These are phyloP conservation scores for Boletus bicolor DNA, from an alignment of 768 basidiomycete genomes.

Conservation along the genomic window DNA sequence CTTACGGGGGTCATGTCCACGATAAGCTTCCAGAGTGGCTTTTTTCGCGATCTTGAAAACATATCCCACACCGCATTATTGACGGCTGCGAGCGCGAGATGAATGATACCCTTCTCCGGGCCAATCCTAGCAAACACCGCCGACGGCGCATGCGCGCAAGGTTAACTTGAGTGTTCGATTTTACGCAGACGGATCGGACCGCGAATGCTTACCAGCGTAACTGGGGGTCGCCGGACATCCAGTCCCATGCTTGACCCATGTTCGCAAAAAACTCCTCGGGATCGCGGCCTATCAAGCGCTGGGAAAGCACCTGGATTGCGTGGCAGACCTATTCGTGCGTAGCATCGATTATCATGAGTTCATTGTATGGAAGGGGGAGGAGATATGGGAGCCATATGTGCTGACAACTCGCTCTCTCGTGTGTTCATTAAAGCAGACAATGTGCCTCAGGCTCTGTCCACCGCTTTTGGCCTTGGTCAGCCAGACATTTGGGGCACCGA, in stretches of 20 bases:
- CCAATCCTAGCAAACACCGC: slow-evolving; percentile 57
- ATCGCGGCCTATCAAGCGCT: slow-evolving; percentile 77
- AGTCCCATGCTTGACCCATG: slow-evolving; percentile 89
- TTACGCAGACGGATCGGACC: background rate
- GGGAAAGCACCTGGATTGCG: slow-evolving; percentile 75
- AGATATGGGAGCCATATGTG: background rate
- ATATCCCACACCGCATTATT: slow-evolving; percentile 93
- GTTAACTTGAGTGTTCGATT: background rate
- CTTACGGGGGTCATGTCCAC: slow-evolving; percentile 79
- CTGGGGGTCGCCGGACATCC: slow-evolving; percentile 81
- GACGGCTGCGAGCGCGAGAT: slow-evolving; percentile 83
- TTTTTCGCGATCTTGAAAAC: slow-evolving; percentile 71
- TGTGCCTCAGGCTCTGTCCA: background rate
- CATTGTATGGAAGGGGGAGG: background rate
- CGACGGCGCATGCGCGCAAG: background rate
- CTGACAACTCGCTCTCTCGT: background rate
- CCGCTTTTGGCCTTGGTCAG: background rate
- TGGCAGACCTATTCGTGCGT: slow-evolving; percentile 53
- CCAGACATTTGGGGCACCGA: background rate
- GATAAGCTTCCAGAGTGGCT: slow-evolving; percentile 90
- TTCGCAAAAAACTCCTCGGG: slow-evolving; percentile 77
- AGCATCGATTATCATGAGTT: background rate
- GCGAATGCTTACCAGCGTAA: slow-evolving; percentile 65
- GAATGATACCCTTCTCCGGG: slow-evolving; percentile 90
- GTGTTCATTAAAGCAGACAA: background rate